These are phyloP conservation scores for Penicillium herquei DNA, from an alignment of 495 filamentous ascomycete species.

Conservation along the genomic window DNA sequence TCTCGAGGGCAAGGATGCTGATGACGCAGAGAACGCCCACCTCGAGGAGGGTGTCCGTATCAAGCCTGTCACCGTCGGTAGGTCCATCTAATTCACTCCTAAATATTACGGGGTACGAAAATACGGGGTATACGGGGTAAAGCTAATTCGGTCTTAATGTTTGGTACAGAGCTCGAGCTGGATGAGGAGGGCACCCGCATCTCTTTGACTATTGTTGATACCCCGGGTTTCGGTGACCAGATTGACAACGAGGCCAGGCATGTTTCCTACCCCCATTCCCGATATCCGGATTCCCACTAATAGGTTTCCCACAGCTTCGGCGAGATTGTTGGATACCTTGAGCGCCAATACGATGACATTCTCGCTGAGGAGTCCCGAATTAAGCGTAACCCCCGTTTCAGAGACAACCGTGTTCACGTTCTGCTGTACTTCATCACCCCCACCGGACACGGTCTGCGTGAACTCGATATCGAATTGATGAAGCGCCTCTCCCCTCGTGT, in stretches of 20 bases:
- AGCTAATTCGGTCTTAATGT: not conserved
- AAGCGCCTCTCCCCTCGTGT: conserved; percentile 97
- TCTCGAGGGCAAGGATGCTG: conserved; percentile 80
- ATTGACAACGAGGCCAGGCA: conserved; percentile 99
- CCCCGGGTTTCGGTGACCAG: conserved; percentile 96
- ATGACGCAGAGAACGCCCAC: conserved; percentile 85
- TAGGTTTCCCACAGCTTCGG: conserved; percentile 64
- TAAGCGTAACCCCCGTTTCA: conserved; percentile 99
- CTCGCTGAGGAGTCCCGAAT: conserved; percentile 98
- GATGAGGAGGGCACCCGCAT: conserved; percentile 99
- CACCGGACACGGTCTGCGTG: conserved; percentile 95
- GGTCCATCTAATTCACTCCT: conserved; percentile 26
- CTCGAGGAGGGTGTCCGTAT: conserved; percentile 96
- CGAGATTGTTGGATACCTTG: conserved; percentile 95
- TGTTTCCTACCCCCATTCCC: conserved; percentile 16
- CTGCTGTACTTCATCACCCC: conserved; percentile 99
- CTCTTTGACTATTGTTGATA: conserved; percentile 96
- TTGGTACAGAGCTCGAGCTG: conserved; percentile 75
- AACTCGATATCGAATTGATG: conserved; percentile 99
- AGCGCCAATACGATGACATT: conserved; percentile 99
- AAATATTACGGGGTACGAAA: no score
- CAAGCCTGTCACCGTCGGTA: conserved; percentile 97
- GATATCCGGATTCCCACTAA: conserved; percentile 19
- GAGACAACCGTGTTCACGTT: conserved; percentile 97
- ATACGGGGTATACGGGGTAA: no score